These are phyloP conservation scores for Amaranthus palmeri DNA, from an alignment of 148 eudicot species.

Conservation along the genomic window DNA sequence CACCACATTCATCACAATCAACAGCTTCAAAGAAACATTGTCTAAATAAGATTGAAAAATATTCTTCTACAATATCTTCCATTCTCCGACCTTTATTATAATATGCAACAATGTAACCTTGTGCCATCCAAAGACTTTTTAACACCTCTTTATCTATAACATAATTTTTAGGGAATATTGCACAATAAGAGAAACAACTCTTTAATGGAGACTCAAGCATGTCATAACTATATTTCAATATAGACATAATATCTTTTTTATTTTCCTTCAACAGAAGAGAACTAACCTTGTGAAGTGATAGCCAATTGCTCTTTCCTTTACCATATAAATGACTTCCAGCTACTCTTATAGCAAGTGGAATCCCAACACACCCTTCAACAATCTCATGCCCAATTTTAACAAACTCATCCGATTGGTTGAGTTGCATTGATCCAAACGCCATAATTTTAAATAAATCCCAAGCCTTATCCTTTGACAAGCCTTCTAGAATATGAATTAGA, in stretches of 20 bases:
- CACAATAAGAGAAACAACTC: constrained; percentile 29
- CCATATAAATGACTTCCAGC: not conserved
- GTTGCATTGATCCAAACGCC: not conserved
- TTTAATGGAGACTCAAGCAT: constrained; percentile 20
- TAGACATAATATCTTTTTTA: not conserved
- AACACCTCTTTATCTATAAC: not conserved
- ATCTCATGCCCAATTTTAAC: not conserved
- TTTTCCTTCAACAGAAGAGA: too few relatives aligned
- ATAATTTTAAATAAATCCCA: not conserved
- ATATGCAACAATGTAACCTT: not conserved
- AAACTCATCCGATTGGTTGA: not conserved
- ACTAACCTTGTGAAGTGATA: not conserved
- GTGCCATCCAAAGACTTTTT: not conserved
- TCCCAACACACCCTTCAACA: not conserved
- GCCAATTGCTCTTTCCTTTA: not conserved
- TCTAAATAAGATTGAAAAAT: not conserved
- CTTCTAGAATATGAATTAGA: not conserved
- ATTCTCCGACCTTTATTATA: too few relatives aligned
- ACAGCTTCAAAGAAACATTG: not conserved
- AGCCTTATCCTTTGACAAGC: not conserved
- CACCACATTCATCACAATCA: not conserved
- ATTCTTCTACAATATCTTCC: not conserved
- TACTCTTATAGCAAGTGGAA: not conserved
- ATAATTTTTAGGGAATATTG: not conserved
- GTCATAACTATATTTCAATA: constrained; percentile 24